Conservation (phyloP, 164 flowering plant genomes). For the Liriodendron chinense region DNA sequence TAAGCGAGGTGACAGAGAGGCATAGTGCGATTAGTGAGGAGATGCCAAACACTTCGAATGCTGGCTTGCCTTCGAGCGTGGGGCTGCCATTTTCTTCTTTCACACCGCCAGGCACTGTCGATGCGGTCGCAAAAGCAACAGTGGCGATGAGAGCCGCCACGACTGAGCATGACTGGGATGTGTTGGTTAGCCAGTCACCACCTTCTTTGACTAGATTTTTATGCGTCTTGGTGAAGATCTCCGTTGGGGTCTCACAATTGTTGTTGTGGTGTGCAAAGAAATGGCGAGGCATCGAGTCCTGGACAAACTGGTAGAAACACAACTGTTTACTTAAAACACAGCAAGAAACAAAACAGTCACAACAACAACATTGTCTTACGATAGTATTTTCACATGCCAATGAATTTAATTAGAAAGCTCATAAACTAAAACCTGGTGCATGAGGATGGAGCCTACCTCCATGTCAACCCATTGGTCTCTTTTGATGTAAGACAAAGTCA, state of each 20-base stretch:
- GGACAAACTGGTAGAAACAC: neutral
- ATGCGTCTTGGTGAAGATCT: neutral
- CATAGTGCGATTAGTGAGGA: constrained; percentile 5
- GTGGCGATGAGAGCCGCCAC: constrained; percentile 10
- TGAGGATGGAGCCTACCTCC: constrained; percentile 19
- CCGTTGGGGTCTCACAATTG: neutral
- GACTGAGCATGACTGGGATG: constrained; percentile 5
- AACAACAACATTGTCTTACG: constrained; percentile 34
- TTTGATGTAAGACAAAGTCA: too few species aligned
- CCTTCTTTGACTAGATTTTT: neutral
- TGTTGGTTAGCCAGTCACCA: constrained; percentile 3
- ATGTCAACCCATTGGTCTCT: too few species aligned
- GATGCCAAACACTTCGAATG: constrained; percentile 1
- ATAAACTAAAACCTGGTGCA: constrained; percentile 3
- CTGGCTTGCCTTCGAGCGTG: neutral
- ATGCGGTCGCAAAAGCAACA: neutral
- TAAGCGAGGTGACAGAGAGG: constrained; percentile 8
- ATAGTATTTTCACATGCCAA: constrained; percentile 32
- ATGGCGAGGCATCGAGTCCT: neutral
- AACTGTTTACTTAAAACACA: neutral
- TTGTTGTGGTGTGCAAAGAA: constrained; percentile 4
- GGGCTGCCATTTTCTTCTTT: constrained; percentile 4
- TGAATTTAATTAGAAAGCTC: constrained; percentile 29
- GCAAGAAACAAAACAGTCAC: constrained; percentile 16
- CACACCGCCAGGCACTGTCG: constrained; percentile 6